Evolutionary conservation across 768 basidiomycete species (phyloP), one percentile per base, ranked within the genome.

Genomic region (Lenzites betulinus): DNA sequence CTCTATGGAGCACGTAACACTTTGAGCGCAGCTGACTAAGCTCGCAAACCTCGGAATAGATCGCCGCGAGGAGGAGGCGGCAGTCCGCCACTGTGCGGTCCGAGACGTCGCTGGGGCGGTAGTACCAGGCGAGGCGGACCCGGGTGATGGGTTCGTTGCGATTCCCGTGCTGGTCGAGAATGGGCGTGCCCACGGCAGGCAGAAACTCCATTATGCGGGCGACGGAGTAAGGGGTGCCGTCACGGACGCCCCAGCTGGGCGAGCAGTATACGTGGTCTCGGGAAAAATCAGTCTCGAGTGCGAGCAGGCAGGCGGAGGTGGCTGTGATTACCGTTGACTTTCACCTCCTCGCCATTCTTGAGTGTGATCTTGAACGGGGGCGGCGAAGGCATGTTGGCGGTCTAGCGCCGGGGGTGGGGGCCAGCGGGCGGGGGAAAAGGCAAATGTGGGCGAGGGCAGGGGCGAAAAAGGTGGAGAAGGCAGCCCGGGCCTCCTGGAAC

Each of bases 171-270:
- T 83, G 84, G 74, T 84, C 90, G 70, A 65, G 70, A 2, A 67
- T 70, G 25, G 70, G 66, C 7, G 62, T 78, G 54, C 89, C 88
- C 73, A 89, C 86, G 11, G 92, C 88, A 35, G 90, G 89, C 18
- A 98, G 80, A 69, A 98, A 95, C 76, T 95, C 93, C 89, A 99
- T 96, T 77, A 99, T 93, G 67, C 96, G 88, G 50, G 92, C 95
- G 60, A 99, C 86, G 43, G 92, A 91, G 75, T 97, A 98, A 59
- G 97, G 95, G 62, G 94, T 93, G 68, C 93, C 93, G 71, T 97
- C 95, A 62, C 95, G 86, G 62, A 90, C 82, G 58, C 88, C 84
- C 94, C 94, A 98, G 62, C 87, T 90, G 30, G 94, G 91, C 33
- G 95, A 94, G 76, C 93, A 93, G 73, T 97, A 98, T 67, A 98